Conservation (phyloP, 352 stramenopile species). For the Phytophthora agathidicida region DNA sequence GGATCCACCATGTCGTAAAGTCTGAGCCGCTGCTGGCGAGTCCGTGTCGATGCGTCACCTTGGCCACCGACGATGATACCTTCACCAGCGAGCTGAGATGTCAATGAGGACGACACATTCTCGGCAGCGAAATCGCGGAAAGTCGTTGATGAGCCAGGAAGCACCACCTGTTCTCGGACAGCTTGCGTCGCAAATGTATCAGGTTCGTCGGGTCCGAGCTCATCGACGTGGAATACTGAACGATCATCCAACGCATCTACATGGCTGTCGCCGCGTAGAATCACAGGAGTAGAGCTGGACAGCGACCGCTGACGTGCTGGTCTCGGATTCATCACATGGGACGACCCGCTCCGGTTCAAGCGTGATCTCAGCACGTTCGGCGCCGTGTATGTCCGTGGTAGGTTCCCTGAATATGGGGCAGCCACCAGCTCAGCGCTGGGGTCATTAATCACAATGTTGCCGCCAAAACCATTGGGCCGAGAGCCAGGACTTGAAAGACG, state of each 20-base stretch:
- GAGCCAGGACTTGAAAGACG: constrained; percentile 26
- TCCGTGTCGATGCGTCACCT: constrained; percentile 4
- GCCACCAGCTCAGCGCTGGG: constrained; percentile 54
- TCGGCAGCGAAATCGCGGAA: constrained; percentile 36
- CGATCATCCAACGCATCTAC: constrained; percentile 3
- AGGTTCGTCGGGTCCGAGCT: constrained; percentile 23
- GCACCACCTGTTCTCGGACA: constrained; percentile 19
- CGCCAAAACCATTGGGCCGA: constrained; percentile 42
- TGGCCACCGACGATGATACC: constrained; percentile 2
- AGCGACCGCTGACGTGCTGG: constrained; percentile 33
- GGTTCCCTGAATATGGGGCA: constrained; percentile 23
- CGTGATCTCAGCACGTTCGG: constrained; percentile 40
- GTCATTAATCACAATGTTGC: constrained; percentile 38
- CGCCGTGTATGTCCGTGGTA: constrained; percentile 40
- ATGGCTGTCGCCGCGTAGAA: constrained; percentile 12
- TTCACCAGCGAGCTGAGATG: constrained; percentile 35
- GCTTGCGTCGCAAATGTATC: constrained; percentile 31
- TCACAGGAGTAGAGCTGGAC: constrained; percentile 24
- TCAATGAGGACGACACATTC: constrained; percentile 38
- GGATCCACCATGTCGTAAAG: constrained; percentile 43
- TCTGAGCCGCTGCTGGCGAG: constrained; percentile 17
- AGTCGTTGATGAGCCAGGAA: constrained; percentile 24
- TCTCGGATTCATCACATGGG: constrained; percentile 11
- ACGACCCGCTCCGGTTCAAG: constrained; percentile 26
- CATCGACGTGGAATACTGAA: constrained; percentile 22